These are phyloP conservation scores for Saccharomyces mikatae DNA, from an alignment of 805 yeast species.

Conservation along the genomic window DNA sequence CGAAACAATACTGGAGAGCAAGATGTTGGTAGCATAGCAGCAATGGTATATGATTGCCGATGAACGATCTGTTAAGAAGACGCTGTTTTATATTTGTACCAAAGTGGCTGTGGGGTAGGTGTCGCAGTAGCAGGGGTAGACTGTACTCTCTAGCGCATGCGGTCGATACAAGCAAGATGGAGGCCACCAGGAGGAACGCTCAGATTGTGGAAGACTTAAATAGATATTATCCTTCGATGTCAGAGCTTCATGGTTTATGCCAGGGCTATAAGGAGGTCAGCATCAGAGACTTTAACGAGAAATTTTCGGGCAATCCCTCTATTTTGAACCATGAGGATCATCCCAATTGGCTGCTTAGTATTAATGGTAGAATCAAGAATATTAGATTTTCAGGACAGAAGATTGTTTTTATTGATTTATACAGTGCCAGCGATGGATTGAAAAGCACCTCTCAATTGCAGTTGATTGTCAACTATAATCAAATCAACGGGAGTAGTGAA, in stretches of 20 bases:
- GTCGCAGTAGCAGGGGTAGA: not conserved
- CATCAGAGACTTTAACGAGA: conserved; percentile 8
- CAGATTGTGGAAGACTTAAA: conserved; percentile 8
- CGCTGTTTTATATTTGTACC: not conserved
- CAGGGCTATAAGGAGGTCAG: conserved; percentile 2
- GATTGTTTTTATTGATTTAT: conserved; percentile 27
- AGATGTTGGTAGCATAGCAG: not conserved
- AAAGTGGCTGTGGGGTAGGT: not conserved
- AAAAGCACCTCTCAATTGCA: conserved; percentile 10
- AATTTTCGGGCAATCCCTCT: conserved; percentile 1
- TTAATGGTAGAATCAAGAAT: conserved; percentile 23
- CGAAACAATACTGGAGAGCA: not conserved
- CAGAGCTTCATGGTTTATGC: conserved; percentile 2
- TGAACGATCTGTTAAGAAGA: not conserved
- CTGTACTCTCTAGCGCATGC: not conserved
- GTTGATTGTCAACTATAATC: conserved; percentile 20
- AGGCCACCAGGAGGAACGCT: conserved; percentile 17
- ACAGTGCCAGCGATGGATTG: conserved; percentile 3
- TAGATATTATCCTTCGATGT: conserved; percentile 23
- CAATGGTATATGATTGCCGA: not conserved
- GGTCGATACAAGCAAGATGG: conserved; percentile 16
- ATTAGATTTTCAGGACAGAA: conserved; percentile 29
- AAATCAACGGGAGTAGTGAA: not conserved
- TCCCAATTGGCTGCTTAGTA: not conserved
- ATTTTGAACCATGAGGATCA: not conserved